Evolutionary conservation across 176 grass and related monocot genomes (phyloP).

Genomic region (Triticum aestivum): DNA sequence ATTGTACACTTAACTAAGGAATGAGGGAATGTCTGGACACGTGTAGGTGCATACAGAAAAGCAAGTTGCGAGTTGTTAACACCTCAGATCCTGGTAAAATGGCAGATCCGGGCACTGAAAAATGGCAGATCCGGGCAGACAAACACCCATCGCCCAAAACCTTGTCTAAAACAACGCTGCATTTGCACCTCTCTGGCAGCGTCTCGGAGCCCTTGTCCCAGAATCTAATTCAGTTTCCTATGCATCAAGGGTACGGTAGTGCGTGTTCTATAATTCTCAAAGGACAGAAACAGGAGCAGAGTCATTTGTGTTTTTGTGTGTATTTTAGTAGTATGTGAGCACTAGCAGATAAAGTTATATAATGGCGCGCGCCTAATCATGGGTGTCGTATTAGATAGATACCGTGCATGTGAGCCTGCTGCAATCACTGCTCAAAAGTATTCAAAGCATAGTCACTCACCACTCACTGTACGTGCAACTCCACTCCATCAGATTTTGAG

Average conservation of each 20-base stretch:
- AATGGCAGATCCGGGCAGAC: background rate
- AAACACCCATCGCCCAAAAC: background rate
- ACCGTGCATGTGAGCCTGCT: background rate
- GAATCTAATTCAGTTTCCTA: background rate
- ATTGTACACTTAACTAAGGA: too few relatives aligned
- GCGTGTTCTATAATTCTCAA: background rate
- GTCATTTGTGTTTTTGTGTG: background rate
- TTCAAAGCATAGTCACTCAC: too few relatives aligned
- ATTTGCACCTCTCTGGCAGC: background rate
- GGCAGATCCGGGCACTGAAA: background rate
- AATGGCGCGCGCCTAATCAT: constrained; percentile 5
- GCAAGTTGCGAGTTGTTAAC: constrained; percentile 24
- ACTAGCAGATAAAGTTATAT: constrained; percentile 4
- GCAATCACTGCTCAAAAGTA: background rate
- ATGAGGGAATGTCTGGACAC: constrained; percentile 35
- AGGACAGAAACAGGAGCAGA: background rate
- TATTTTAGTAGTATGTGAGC: background rate
- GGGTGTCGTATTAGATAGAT: background rate
- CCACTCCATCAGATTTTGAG: background rate
- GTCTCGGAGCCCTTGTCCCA: background rate
- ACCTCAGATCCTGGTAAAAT: background rate
- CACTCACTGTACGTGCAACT: background rate
- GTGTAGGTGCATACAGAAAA: background rate
- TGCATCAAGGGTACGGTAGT: background rate
- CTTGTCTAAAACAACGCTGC: constrained; percentile 20